phyloP scores from a whole-genome alignment of 225 moss, liverwort and hornwort species.

The Neckera pumila region DNA sequence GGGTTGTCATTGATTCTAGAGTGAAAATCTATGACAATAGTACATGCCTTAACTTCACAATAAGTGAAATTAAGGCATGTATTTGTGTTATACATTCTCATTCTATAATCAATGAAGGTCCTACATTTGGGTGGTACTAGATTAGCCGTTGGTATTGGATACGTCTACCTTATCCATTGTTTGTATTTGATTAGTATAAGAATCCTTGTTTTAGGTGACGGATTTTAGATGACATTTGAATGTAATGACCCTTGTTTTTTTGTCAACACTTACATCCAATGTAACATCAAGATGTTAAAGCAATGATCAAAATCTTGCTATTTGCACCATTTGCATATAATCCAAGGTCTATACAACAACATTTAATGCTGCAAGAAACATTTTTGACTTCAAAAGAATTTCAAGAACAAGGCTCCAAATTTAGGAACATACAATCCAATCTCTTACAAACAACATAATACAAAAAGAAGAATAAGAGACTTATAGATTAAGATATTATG shows the following conservation, averaged over 20 bases:
- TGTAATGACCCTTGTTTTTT: too few relatives aligned
- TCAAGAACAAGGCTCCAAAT: slow-evolving; percentile 83
- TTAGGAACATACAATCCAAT: slow-evolving; percentile 15
- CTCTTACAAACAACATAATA: not conserved
- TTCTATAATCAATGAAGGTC: too few relatives aligned
- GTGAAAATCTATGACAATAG: too few relatives aligned
- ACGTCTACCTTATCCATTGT: not conserved
- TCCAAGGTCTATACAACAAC: slow-evolving; percentile 56
- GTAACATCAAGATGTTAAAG: not conserved
- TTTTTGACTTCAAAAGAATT: slow-evolving; percentile 70
- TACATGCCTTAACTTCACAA: too few relatives aligned
- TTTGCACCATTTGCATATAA: slow-evolving; percentile 50
- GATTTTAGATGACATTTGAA: too few relatives aligned
- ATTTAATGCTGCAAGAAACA: slow-evolving; percentile 67
- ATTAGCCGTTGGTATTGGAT: too few relatives aligned
- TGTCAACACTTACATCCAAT: too few relatives aligned
- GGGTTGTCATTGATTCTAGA: too few relatives aligned
- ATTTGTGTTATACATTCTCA: too few relatives aligned
- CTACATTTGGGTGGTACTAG: too few relatives aligned
- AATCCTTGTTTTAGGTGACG: too few relatives aligned
- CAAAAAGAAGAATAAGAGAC: not conserved
- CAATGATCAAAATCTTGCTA: slow-evolving; percentile 81
- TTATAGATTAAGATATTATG: not conserved
- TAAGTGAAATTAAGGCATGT: too few relatives aligned
- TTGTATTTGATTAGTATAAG: not conserved